phyloP scores from a whole-genome alignment of 495 filamentous ascomycete species.

The Podospora pseudoanserina region DNA sequence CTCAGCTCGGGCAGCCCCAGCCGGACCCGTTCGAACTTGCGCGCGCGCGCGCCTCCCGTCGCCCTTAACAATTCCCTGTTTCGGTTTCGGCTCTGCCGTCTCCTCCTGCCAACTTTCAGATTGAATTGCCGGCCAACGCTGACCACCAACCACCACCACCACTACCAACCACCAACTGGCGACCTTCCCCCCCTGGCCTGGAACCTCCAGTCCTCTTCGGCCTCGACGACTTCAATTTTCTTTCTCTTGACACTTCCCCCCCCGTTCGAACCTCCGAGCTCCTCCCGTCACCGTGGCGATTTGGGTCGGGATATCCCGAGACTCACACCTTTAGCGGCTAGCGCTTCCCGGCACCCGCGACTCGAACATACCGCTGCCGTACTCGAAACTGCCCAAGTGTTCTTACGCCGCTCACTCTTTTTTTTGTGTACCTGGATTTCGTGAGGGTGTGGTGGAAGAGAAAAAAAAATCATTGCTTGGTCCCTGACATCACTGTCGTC shows the following conservation, averaged over 20 bases:
- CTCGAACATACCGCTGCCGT: constrained; percentile 3
- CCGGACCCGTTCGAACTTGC: constrained; percentile 6
- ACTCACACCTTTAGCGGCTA: constrained; percentile 7
- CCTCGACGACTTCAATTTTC: neutral
- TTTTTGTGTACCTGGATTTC: neutral
- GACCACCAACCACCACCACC: neutral
- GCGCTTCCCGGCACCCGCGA: constrained; percentile 4
- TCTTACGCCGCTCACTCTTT: neutral
- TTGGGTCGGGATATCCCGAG: constrained; percentile 8
- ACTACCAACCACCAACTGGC: neutral
- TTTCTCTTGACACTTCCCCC: neutral
- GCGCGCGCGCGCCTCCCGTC: neutral
- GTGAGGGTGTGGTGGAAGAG: neutral
- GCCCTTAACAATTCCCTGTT: constrained; percentile 8
- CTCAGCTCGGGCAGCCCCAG: constrained; percentile 1
- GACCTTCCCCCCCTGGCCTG: neutral
- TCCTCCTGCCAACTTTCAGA: neutral
- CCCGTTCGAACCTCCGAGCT: neutral
- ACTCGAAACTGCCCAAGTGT: neutral
- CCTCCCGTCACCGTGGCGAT: neutral
- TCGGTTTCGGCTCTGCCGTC: constrained; percentile 7
- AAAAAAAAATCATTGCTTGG: neutral
- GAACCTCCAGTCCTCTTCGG: neutral
- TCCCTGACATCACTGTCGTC: neutral
- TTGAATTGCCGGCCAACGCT: neutral